phyloP scores from a whole-genome alignment of 139 green algal genomes.

The Pleodorina starrii region DNA sequence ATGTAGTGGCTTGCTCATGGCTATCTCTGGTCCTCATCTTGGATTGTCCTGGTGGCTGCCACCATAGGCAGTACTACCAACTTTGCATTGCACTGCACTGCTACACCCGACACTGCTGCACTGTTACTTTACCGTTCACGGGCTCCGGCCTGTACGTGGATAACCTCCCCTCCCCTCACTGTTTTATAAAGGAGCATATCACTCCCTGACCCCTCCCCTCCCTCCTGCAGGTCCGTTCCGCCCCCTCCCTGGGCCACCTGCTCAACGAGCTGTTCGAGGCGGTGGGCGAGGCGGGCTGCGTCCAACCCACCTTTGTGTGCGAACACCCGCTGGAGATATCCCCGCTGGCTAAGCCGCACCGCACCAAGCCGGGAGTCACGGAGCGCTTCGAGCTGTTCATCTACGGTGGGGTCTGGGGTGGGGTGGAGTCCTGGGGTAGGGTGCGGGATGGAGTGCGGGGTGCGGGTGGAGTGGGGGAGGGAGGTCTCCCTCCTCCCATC shows the following conservation, averaged over 20 bases:
- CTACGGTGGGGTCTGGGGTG: conserved; percentile 68
- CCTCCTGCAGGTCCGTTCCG: conserved; percentile 26
- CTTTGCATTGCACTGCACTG: too few relatives aligned
- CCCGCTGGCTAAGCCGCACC: conserved; percentile 96
- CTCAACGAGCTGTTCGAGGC: conserved; percentile 97
- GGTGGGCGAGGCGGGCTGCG: conserved; percentile 83
- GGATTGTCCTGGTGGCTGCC: too few relatives aligned
- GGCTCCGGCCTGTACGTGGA: too few relatives aligned
- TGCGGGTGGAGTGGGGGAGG: not conserved
- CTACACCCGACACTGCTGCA: too few relatives aligned
- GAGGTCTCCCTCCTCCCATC: not conserved
- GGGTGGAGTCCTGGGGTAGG: not conserved
- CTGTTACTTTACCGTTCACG: too few relatives aligned
- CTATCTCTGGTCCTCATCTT: too few relatives aligned
- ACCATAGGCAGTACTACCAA: too few relatives aligned
- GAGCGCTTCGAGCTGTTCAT: conserved; percentile 99
- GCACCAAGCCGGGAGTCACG: conserved; percentile 78
- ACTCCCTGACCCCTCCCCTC: too few relatives aligned
- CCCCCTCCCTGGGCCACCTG: conserved; percentile 75
- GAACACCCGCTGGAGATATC: conserved; percentile 96
- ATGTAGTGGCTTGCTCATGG: too few relatives aligned
- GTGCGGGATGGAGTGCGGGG: not conserved
- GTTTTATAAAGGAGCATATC: too few relatives aligned
- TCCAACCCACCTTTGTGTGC: conserved; percentile 98
- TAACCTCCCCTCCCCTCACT: too few relatives aligned